phyloP scores from a whole-genome alignment of 2,329 filamentous ascomycete genomes.

The Sclerotinia minor region DNA sequence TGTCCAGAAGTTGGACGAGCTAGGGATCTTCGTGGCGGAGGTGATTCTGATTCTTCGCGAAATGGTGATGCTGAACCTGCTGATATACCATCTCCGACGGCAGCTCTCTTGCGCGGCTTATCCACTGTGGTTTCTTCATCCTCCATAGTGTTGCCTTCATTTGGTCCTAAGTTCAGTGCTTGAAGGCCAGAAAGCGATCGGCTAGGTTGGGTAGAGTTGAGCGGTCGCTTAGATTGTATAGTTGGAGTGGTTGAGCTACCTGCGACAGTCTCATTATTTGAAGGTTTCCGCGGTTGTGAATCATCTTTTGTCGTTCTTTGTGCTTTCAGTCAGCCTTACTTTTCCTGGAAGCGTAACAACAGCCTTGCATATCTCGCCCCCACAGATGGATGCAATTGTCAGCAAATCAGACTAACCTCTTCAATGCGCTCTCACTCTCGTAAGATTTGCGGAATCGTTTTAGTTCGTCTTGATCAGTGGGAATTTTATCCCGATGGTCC shows the following conservation, averaged over 20 bases:
- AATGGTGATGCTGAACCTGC: constrained; percentile 35
- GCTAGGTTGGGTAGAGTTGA: constrained; percentile 23
- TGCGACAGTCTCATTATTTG: constrained; percentile 22
- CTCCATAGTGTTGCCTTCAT: constrained; percentile 32
- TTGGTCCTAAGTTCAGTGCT: constrained; percentile 32
- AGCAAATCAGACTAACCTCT: constrained; percentile 24
- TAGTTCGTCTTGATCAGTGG: constrained; percentile 24
- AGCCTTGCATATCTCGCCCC: constrained; percentile 6
- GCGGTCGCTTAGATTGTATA: constrained; percentile 27
- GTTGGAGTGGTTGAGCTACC: constrained; percentile 26
- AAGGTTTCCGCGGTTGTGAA: constrained; percentile 26
- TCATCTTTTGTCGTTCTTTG: constrained; percentile 31
- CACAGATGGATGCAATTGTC: background rate
- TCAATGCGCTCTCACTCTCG: constrained; percentile 26
- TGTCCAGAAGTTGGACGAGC: constrained; percentile 32
- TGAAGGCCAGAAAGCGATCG: constrained; percentile 30
- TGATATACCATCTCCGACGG: constrained; percentile 38
- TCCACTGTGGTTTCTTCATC: constrained; percentile 32
- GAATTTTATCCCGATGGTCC: constrained; percentile 30
- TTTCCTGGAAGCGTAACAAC: background rate
- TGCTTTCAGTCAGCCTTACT: constrained; percentile 28
- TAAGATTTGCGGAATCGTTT: constrained; percentile 26
- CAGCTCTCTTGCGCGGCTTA: constrained; percentile 36
- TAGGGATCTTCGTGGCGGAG: constrained; percentile 34
- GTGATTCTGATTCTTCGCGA: constrained; percentile 32